phyloP scores from a whole-genome alignment of 1,284 basidiomycete genomes.

The Moesziomyces sp. region DNA sequence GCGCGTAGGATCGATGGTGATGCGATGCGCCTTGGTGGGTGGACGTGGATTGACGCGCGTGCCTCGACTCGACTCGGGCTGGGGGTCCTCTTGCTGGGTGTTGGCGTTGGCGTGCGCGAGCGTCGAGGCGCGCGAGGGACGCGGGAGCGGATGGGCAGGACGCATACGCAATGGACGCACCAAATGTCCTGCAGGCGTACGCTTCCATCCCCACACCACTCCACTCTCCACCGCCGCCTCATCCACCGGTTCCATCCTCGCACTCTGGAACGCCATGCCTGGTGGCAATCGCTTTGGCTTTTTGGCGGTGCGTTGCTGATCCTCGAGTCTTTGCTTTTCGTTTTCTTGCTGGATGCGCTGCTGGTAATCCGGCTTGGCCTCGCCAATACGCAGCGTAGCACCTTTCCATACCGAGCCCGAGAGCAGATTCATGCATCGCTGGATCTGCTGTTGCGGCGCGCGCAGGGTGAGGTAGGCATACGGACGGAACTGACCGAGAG shows the following conservation, averaged over 20 bases:
- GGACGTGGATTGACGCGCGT: conserved; percentile 39
- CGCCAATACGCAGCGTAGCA: conserved; percentile 56
- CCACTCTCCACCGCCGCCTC: conserved; percentile 43
- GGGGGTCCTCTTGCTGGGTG: conserved; percentile 4
- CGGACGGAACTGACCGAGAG: conserved; percentile 40
- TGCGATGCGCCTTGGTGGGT: conserved; percentile 41
- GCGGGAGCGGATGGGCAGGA: conserved; percentile 51
- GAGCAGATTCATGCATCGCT: conserved; percentile 52
- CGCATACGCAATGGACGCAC: conserved; percentile 62
- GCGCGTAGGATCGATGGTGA: conserved; percentile 63
- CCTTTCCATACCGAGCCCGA: conserved; percentile 64
- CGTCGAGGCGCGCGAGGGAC: conserved; percentile 28
- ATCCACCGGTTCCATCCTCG: conserved; percentile 45
- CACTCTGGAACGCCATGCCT: conserved; percentile 48
- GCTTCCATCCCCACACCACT: conserved; percentile 63
- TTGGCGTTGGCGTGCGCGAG: conserved; percentile 10
- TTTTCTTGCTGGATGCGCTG: conserved; percentile 34
- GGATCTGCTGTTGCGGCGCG: conserved; percentile 47
- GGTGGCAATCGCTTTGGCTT: conserved; percentile 42
- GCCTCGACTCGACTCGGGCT: conserved; percentile 13
- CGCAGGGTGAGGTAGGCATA: conserved; percentile 57
- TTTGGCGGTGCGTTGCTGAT: conserved; percentile 14
- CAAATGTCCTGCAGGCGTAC: conserved; percentile 59
- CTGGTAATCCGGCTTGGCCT: conserved; percentile 53
- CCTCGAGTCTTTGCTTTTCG: conserved; percentile 22